A percentile compares a stretch with the other conserved stretches of the same genome.
Evolutionary conservation across 2,329 filamentous ascomycete species (phyloP).

Genomic region (Colletotrichum cordylinicola): DNA sequence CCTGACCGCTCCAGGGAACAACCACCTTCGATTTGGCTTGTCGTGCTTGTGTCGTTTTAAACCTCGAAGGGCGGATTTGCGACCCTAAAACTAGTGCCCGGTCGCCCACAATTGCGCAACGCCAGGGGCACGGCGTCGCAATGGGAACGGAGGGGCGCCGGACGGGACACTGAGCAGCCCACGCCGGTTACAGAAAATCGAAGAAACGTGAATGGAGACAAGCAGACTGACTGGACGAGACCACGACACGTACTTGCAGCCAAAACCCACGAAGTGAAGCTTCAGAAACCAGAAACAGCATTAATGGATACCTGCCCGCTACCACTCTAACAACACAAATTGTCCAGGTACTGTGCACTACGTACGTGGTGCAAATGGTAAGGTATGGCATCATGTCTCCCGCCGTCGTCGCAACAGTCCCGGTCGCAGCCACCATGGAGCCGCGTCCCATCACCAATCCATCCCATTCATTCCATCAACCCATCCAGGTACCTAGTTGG

Average conservation of each 20-base stretch:
- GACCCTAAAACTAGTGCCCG: neutral
- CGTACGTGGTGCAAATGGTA: neutral
- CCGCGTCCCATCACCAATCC: neutral
- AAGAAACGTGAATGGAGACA: conserved; percentile 4
- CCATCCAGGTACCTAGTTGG: neutral
- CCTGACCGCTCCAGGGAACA: conserved; percentile 10
- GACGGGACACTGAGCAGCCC: neutral
- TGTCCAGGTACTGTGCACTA: neutral
- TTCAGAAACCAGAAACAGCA: neutral
- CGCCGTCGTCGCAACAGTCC: neutral
- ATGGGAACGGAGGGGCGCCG: neutral
- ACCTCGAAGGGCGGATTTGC: neutral
- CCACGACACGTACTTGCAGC: neutral
- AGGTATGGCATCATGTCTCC: neutral
- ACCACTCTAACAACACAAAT: neutral
- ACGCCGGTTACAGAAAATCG: neutral
- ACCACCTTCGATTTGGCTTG: neutral
- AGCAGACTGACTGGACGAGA: neutral
- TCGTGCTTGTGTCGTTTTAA: neutral
- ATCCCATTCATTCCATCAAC: neutral
- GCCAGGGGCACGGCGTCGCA: conserved; percentile 16
- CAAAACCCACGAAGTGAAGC: neutral
- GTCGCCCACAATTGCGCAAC: conserved; percentile 16
- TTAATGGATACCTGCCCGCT: neutral
- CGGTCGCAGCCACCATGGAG: neutral